These are phyloP conservation scores for Wakefieldia striispora DNA, from an alignment of 768 basidiomycete species.

Conservation along the genomic window DNA sequence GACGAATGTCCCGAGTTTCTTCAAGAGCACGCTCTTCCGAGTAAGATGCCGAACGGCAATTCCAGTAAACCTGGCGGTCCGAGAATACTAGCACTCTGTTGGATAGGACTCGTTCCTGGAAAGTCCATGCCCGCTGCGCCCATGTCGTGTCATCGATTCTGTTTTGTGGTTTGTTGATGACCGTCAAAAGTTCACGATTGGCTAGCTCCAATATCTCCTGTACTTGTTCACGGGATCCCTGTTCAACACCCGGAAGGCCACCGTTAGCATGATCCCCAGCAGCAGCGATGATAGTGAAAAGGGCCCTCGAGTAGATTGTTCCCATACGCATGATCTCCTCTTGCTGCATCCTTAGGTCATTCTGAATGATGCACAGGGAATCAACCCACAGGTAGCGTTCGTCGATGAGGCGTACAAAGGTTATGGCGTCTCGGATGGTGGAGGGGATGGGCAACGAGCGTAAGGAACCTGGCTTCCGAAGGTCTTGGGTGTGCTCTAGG, in stretches of 20 bases:
- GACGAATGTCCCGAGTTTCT: not conserved
- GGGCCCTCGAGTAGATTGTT: conserved; percentile 14
- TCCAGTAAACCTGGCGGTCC: conserved; percentile 16
- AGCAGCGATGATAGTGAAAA: conserved; percentile 22
- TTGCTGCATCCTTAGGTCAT: conserved; percentile 14
- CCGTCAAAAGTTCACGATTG: conserved; percentile 9
- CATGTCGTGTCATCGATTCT: conserved; percentile 7
- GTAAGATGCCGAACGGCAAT: conserved; percentile 4
- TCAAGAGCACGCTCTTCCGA: conserved; percentile 16
- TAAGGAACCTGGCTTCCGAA: conserved; percentile 5
- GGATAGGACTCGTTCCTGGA: conserved; percentile 19
- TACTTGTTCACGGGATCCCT: not conserved
- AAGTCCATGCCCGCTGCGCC: conserved; percentile 18
- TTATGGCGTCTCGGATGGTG: conserved; percentile 25
- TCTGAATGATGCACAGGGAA: conserved; percentile 22
- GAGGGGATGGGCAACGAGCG: conserved; percentile 10
- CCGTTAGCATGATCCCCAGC: conserved; percentile 8
- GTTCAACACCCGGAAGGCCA: conserved; percentile 11
- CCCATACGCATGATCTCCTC: conserved; percentile 23
- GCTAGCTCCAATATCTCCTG: conserved; percentile 11
- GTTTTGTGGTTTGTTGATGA: conserved; percentile 1
- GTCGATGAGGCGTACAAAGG: conserved; percentile 18
- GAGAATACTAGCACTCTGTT: conserved; percentile 19
- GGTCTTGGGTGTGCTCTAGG: not conserved
- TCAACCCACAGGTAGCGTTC: conserved; percentile 29